Evolutionary conservation across 2,329 filamentous ascomycete species (phyloP).

Genomic region (Pseudomassariella vexata): DNA sequence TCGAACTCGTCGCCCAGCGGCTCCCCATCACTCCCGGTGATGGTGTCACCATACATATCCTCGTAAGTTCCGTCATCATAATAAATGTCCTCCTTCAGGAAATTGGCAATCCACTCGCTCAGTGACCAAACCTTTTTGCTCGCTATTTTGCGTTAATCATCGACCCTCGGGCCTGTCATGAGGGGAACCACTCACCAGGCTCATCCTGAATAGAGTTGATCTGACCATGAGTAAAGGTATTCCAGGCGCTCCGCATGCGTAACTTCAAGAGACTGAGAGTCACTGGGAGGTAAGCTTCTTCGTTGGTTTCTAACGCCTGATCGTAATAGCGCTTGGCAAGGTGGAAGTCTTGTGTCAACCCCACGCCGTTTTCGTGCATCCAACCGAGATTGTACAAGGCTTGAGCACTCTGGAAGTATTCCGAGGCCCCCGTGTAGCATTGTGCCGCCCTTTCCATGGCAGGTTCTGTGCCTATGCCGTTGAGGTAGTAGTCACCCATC

Average conservation of each 20-base stretch:
- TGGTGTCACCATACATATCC: slow-evolving; percentile 48
- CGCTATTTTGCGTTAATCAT: slow-evolving; percentile 40
- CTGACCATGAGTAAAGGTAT: slow-evolving; percentile 81
- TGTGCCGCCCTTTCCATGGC: slow-evolving; percentile 83
- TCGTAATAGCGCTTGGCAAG: slow-evolving; percentile 96
- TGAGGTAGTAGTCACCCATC: slow-evolving; percentile 96
- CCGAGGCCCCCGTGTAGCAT: slow-evolving; percentile 88
- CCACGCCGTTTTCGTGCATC: slow-evolving; percentile 98
- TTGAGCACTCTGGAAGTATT: slow-evolving; percentile 87
- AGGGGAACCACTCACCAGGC: slow-evolving; percentile 53
- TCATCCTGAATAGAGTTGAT: slow-evolving; percentile 92
- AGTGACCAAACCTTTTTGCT: slow-evolving; percentile 70
- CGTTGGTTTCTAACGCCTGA: slow-evolving; percentile 81
- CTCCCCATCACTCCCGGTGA: slow-evolving; percentile 49
- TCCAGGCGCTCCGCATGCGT: slow-evolving; percentile 84
- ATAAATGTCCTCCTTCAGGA: slow-evolving; percentile 65
- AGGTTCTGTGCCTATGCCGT: slow-evolving; percentile 65
- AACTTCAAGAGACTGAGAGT: slow-evolving; percentile 83
- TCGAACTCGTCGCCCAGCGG: slow-evolving; percentile 55
- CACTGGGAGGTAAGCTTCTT: slow-evolving; percentile 90
- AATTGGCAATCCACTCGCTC: slow-evolving; percentile 81
- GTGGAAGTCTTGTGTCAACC: slow-evolving; percentile 91
- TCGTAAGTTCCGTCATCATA: slow-evolving; percentile 57
- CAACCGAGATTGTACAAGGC: slow-evolving; percentile 96
- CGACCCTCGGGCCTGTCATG: too few species aligned